Conservation (phyloP, 176 grass and related monocot species). For the Avena sativa region DNA sequence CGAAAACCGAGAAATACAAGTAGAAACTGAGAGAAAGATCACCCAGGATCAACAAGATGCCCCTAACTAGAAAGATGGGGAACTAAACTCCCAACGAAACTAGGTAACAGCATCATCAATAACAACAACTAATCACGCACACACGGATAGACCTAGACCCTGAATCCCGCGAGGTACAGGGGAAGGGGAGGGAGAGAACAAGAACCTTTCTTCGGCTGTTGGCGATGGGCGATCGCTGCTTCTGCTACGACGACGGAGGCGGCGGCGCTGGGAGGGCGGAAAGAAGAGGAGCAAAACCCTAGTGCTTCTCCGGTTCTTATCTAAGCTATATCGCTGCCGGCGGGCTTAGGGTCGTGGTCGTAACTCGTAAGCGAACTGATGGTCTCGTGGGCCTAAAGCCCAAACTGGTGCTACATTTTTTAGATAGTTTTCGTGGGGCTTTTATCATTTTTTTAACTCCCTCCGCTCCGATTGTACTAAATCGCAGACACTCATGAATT, state of each 20-base stretch:
- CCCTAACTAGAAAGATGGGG: neutral
- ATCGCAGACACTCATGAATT: too few relatives aligned
- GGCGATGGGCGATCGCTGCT: neutral
- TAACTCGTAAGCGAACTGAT: neutral
- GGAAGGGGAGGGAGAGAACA: neutral
- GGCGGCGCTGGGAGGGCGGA: too few relatives aligned
- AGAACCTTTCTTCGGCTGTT: slow-evolving; percentile 16
- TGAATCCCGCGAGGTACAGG: neutral
- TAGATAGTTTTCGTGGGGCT: neutral
- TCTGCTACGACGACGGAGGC: neutral
- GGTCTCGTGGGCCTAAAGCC: too few relatives aligned
- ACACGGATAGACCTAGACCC: neutral
- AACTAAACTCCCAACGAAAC: neutral
- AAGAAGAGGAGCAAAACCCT: slow-evolving; percentile 28
- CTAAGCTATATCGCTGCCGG: neutral
- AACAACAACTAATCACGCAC: neutral
- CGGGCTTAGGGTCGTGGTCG: neutral
- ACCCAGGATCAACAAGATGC: neutral
- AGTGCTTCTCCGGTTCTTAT: neutral
- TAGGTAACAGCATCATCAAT: neutral
- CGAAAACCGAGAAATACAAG: neutral
- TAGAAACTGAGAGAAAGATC: neutral
- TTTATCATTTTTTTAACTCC: neutral
- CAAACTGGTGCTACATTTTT: neutral
- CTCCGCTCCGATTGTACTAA: too few relatives aligned